phyloP scores from a whole-genome alignment of 2,329 filamentous ascomycete species.

The Paraconiothyrium brasiliense region DNA sequence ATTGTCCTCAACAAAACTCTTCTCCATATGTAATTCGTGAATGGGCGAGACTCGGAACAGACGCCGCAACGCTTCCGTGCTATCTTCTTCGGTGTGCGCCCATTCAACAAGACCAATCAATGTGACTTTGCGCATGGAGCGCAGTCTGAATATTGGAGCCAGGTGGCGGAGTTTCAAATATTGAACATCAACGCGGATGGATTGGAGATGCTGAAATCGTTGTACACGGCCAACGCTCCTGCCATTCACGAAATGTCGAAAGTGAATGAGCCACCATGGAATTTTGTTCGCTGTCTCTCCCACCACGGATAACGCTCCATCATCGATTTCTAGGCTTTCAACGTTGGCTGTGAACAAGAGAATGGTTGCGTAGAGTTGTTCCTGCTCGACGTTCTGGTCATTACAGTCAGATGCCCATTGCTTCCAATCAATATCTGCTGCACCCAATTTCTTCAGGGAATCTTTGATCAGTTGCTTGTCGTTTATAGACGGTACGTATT shows the following conservation, averaged over 20 bases:
- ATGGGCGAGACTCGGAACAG: slow-evolving; percentile 28
- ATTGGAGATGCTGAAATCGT: slow-evolving; percentile 28
- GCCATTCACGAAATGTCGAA: slow-evolving; percentile 26
- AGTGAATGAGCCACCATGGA: slow-evolving; percentile 33
- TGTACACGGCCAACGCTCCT: slow-evolving; percentile 27
- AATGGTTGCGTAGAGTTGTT: slow-evolving; percentile 34
- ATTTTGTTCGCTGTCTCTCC: slow-evolving; percentile 1
- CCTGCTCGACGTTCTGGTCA: slow-evolving; percentile 19
- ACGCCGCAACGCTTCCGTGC: slow-evolving; percentile 21
- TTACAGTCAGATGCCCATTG: slow-evolving; percentile 36
- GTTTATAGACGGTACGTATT: slow-evolving; percentile 28
- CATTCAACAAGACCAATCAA: slow-evolving; percentile 23
- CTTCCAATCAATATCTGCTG: slow-evolving; percentile 38
- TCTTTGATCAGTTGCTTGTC: slow-evolving; percentile 41
- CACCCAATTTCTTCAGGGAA: slow-evolving; percentile 28
- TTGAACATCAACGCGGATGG: slow-evolving; percentile 28
- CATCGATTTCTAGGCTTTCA: slow-evolving; percentile 24
- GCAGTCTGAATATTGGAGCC: slow-evolving; percentile 33
- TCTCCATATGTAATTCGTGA: slow-evolving; percentile 27
- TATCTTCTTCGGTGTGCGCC: slow-evolving; percentile 8
- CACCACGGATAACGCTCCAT: slow-evolving; percentile 11
- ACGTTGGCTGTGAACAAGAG: slow-evolving; percentile 39
- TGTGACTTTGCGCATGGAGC: slow-evolving; percentile 29
- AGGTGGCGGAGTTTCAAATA: slow-evolving; percentile 24
- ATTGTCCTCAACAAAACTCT: slow-evolving; percentile 21